Evolutionary conservation across 495 filamentous ascomycete species (phyloP).

Genomic region (Lichenothelia convexa): DNA sequence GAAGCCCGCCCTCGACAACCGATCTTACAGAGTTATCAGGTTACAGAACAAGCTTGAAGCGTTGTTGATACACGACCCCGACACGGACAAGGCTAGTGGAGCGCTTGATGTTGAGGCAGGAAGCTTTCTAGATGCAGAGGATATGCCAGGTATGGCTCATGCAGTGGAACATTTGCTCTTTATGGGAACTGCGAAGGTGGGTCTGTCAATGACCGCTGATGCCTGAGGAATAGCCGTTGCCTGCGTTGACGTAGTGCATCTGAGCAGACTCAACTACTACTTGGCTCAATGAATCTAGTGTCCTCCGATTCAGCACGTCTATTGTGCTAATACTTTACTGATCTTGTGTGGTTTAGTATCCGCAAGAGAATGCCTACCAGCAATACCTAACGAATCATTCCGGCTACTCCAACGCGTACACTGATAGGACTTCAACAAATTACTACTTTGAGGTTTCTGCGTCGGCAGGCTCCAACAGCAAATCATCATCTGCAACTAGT

Average conservation of each 20-base stretch:
- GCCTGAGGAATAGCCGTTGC: not conserved
- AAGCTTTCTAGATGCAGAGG: constrained; percentile 77
- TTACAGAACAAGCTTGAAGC: constrained; percentile 84
- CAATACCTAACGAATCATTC: constrained; percentile 79
- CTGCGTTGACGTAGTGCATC: not conserved
- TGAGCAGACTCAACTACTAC: too few species aligned
- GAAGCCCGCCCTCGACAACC: constrained; percentile 73
- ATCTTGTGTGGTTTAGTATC: constrained; percentile 38
- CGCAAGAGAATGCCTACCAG: constrained; percentile 88
- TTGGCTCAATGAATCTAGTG: too few species aligned
- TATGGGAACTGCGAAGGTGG: constrained; percentile 93
- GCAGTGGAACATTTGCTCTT: constrained; percentile 87
- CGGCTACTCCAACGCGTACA: constrained; percentile 89
- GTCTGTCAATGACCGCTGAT: constrained; percentile 4
- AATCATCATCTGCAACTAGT: constrained; percentile 4
- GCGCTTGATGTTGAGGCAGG: constrained; percentile 92
- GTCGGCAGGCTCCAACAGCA: constrained; percentile 22
- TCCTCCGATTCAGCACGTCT: not conserved
- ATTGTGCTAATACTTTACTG: constrained; percentile 6
- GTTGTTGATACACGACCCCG: constrained; percentile 80
- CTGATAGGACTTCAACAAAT: constrained; percentile 82
- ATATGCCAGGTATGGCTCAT: constrained; percentile 88
- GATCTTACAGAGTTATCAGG: constrained; percentile 71
- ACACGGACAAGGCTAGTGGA: constrained; percentile 92
- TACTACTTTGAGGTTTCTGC: constrained; percentile 95